Conservation (phyloP, 2,329 filamentous ascomycete genomes). For the Fusarium sp. region DNA sequence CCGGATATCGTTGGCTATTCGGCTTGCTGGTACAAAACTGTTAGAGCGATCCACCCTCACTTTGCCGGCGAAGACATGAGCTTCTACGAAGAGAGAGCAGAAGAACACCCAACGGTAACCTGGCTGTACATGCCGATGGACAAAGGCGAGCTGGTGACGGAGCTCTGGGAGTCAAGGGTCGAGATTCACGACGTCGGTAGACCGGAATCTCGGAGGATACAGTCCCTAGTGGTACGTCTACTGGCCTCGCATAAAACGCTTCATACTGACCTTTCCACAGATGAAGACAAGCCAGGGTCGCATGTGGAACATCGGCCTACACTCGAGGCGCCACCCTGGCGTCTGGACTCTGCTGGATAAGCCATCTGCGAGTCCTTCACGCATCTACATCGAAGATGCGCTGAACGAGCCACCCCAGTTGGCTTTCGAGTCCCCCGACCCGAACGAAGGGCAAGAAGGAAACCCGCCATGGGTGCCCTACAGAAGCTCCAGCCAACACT, state of each 20-base stretch:
- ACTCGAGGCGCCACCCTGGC: background rate
- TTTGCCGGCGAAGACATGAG: background rate
- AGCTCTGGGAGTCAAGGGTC: background rate
- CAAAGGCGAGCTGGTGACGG: background rate
- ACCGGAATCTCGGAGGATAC: background rate
- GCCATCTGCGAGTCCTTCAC: background rate
- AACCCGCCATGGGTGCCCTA: background rate
- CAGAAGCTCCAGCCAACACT: background rate
- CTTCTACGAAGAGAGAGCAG: background rate
- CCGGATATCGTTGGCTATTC: background rate
- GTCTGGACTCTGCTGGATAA: background rate
- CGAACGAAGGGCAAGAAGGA: background rate
- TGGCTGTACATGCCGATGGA: conserved; percentile 3
- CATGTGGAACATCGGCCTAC: background rate
- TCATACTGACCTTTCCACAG: background rate
- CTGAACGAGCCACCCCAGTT: background rate
- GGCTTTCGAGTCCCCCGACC: background rate
- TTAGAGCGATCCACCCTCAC: background rate
- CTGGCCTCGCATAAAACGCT: background rate
- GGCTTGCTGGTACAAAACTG: background rate
- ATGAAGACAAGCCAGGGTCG: background rate
- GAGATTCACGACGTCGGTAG: background rate
- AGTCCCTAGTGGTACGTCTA: background rate
- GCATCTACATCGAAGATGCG: background rate
- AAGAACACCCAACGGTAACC: background rate